These are phyloP conservation scores for Quercus tomentella DNA, from an alignment of 331 rosid genomes.

Conservation along the genomic window DNA sequence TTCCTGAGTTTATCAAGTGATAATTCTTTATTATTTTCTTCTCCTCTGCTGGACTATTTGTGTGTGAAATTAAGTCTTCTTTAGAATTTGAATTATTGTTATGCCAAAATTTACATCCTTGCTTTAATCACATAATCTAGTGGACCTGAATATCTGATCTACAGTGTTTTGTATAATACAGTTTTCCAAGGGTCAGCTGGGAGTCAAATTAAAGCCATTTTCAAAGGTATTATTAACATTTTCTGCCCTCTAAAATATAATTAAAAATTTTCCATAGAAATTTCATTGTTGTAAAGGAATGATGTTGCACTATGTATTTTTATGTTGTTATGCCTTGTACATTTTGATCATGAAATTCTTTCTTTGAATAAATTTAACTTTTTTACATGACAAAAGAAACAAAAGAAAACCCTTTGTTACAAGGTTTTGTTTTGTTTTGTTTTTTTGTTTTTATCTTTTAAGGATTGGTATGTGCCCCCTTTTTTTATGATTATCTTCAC, in stretches of 20 bases:
- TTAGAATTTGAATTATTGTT: neutral
- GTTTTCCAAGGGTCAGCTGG: constrained; percentile 76
- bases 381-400: neutral
- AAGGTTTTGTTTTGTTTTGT: neutral
- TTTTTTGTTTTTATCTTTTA: too few relatives aligned
- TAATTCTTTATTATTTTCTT: constrained; percentile 10
- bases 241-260: neutral
- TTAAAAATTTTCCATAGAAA: neutral
- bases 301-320: too few relatives aligned
- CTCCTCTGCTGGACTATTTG: constrained; percentile 4
- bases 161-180: constrained; percentile 49
- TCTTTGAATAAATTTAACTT: neutral
- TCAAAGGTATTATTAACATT: constrained; percentile 71
- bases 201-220: constrained; percentile 81
- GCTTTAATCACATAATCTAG: neutral
- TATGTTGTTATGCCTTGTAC: neutral
- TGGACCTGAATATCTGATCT: constrained; percentile 2
- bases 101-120: neutral
- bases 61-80: constrained; percentile 15
- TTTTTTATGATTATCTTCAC: too few relatives aligned
- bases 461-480: too few relatives aligned
- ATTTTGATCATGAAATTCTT: neutral
- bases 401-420: neutral
- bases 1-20: constrained; percentile 15
- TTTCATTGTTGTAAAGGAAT: neutral